Percentiles rank a stretch among this genome's conserved stretches.
These are phyloP conservation scores for Ustilago sp. DNA, from an alignment of 1,284 basidiomycete species.

Conservation along the genomic window DNA sequence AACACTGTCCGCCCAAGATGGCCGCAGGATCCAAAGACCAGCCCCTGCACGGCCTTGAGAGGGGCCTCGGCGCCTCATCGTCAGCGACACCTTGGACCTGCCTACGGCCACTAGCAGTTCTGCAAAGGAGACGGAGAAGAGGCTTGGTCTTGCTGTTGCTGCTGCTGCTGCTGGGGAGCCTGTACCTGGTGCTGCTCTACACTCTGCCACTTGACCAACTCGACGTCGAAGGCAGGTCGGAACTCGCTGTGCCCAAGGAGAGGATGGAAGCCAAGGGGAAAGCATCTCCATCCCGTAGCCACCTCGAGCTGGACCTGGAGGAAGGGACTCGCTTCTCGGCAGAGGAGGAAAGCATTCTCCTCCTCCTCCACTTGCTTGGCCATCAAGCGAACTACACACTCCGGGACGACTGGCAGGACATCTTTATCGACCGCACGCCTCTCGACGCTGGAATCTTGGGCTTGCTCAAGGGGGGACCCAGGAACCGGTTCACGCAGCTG, in stretches of 20 bases:
- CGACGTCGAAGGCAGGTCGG: conserved; percentile 27
- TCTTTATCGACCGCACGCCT: conserved; percentile 31
- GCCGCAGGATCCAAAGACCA: conserved; percentile 24
- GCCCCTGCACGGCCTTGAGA: conserved; percentile 32
- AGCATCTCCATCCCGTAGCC: background rate
- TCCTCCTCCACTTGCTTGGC: conserved; percentile 36
- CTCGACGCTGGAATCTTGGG: conserved; percentile 17
- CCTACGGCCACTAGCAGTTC: conserved; percentile 34
- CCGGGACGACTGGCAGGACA: conserved; percentile 31
- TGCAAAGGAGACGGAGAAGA: conserved; percentile 35
- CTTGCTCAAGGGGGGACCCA: conserved; percentile 24
- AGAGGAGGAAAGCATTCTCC: conserved; percentile 37
- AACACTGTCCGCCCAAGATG: conserved; percentile 7
- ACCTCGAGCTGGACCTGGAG: conserved; percentile 15
- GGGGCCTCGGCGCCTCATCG: conserved; percentile 15
- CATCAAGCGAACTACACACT: conserved; percentile 24
- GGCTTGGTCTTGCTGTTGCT: background rate
- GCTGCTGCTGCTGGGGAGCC: conserved; percentile 10
- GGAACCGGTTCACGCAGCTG: conserved; percentile 45
- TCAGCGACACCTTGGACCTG: conserved; percentile 19
- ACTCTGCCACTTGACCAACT: conserved; percentile 34
- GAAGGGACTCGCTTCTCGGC: conserved; percentile 30
- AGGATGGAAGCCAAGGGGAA: conserved; percentile 18
- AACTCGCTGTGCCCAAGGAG: conserved; percentile 20
- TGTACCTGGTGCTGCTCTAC: conserved; percentile 36